phyloP scores from a whole-genome alignment of 179 eudicot species.

The Beta lomatogona region DNA sequence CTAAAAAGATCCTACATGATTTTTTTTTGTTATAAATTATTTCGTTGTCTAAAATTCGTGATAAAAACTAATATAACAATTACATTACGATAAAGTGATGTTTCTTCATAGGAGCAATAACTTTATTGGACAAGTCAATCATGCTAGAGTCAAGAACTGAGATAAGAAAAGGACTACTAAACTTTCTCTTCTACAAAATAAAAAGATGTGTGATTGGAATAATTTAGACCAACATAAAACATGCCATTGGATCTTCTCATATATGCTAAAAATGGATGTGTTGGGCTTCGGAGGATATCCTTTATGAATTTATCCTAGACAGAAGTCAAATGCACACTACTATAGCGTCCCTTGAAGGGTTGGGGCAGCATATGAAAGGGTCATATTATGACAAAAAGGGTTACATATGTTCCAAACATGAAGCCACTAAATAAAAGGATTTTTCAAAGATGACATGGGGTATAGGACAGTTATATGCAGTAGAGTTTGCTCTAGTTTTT shows the following conservation, averaged over 20 bases:
- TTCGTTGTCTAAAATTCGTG: too few species aligned
- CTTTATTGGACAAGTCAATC: background rate
- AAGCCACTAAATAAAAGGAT: background rate
- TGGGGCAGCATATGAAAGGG: background rate
- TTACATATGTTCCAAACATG: background rate
- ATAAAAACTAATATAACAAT: too few species aligned
- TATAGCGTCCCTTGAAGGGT: background rate
- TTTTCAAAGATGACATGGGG: too few species aligned
- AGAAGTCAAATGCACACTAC: background rate
- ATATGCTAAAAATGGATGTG: background rate
- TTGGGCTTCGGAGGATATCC: background rate
- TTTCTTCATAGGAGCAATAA: background rate
- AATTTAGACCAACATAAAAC: background rate
- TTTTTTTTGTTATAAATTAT: too few species aligned
- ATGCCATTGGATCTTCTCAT: conserved; percentile 10
- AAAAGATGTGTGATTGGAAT: background rate
- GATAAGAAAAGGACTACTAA: background rate
- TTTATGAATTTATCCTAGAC: background rate
- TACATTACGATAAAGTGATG: background rate
- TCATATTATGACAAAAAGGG: background rate
- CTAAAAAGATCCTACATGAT: too few species aligned
- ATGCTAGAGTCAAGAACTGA: background rate
- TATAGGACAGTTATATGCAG: too few species aligned
- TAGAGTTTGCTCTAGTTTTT: too few species aligned
- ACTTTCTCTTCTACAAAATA: background rate